A percentile compares a stretch with the other conserved stretches of the same genome.
phyloP scores from a whole-genome alignment of 345 rosid genomes.

The Rhodamnia argentea region DNA sequence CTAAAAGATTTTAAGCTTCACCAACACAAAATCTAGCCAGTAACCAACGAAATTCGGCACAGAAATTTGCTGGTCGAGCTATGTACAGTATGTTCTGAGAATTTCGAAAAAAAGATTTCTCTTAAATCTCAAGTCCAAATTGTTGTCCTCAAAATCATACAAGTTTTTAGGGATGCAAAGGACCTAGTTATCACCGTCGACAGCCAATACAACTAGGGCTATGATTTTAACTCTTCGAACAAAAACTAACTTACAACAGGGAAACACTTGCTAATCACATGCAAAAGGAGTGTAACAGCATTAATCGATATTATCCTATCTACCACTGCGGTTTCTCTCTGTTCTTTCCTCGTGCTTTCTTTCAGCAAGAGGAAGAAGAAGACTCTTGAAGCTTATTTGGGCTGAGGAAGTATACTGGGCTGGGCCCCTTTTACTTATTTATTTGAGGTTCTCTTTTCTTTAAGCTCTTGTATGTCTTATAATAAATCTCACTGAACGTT shows the following conservation, averaged over 20 bases:
- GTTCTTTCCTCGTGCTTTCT: neutral
- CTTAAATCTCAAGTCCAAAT: no score
- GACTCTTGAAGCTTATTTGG: neutral
- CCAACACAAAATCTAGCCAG: no score
- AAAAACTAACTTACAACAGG: neutral
- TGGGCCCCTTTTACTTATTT: neutral
- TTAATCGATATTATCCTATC: neutral
- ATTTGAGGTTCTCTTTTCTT: neutral
- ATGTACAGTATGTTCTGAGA: no score
- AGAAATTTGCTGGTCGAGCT: no score
- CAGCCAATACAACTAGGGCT: neutral
- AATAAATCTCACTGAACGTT: neutral
- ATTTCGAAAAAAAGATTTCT: no score
- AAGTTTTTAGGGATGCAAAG: no score
- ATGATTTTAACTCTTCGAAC: neutral
- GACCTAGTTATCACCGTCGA: neutral
- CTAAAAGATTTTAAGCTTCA: no score
- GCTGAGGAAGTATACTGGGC: neutral
- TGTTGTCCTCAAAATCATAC: no score
- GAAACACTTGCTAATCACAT: neutral
- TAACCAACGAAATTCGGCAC: no score
- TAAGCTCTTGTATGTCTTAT: neutral
- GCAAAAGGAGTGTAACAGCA: accelerated
- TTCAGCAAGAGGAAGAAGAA: neutral
- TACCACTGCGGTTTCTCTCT: neutral